Evolutionary conservation across 495 filamentous ascomycete genomes (phyloP).

Genomic region (Penicillium malachiteum): DNA sequence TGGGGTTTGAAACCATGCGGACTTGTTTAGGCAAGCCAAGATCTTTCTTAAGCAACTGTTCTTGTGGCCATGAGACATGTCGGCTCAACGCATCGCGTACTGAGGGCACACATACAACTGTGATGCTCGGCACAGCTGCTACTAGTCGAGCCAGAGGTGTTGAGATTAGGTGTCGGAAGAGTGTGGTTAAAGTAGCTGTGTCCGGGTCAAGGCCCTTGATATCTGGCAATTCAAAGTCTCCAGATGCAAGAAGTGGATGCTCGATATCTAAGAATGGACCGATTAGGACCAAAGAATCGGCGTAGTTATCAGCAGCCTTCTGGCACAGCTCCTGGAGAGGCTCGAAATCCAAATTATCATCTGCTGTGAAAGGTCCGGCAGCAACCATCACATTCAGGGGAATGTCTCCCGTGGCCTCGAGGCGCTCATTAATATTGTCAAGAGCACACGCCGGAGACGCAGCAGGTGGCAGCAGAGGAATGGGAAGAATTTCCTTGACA

Average conservation of each 20-base stretch:
- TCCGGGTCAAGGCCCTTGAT: slow-evolving; percentile 68
- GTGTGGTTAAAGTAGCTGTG: slow-evolving; percentile 71
- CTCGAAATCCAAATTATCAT: slow-evolving; percentile 87
- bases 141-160: slow-evolving; percentile 63
- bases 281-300: slow-evolving; percentile 76
- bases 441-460: slow-evolving; percentile 61
- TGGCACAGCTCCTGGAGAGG: slow-evolving; percentile 77
- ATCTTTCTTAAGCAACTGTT: slow-evolving; percentile 66
- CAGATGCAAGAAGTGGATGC: slow-evolving; percentile 83
- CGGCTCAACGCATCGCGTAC: slow-evolving; percentile 80
- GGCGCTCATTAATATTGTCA: slow-evolving; percentile 61
- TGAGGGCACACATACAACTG: slow-evolving; percentile 79
- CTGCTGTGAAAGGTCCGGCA: slow-evolving; percentile 86
- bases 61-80: slow-evolving; percentile 90
- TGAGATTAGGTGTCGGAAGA: slow-evolving; percentile 79
- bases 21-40: slow-evolving; percentile 74
- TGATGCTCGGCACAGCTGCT: slow-evolving; percentile 68
- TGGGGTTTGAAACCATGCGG: slow-evolving; percentile 80
- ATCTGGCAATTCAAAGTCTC: slow-evolving; percentile 86
- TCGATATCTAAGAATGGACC: slow-evolving; percentile 91
- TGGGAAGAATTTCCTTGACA: slow-evolving; percentile 70
- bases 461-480: slow-evolving; percentile 69
- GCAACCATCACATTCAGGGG: slow-evolving; percentile 76
- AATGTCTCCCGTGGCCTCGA: slow-evolving; percentile 55
- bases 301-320: slow-evolving; percentile 68